Base-by-base conservation (phyloP, 164 flowering plant species). In the Stephania japonica region DNA sequence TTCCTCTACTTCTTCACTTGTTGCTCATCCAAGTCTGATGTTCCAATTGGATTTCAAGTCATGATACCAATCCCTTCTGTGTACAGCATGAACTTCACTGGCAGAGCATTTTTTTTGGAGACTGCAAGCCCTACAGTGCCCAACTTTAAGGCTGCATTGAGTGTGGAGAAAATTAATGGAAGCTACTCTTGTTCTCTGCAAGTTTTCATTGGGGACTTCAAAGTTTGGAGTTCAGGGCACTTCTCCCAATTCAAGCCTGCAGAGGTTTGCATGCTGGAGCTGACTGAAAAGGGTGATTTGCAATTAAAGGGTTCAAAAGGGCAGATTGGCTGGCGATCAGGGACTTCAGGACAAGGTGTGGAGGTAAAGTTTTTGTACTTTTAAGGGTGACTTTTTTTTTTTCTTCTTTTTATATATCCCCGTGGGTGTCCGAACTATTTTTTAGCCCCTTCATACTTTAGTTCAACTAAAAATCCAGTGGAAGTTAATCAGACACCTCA, bases 151-250 rank as follows among this genome's bases (percentile, higher is more conserved):
- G 87, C 75, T 38, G 94, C 90, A 76, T 75, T 92, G 82, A 86
- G 84, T 42, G 86, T 88, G 7, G 96, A 92, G 77, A 86, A 87
- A 1, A 25, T 73, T 1, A 70, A 77, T 27, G 86, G 81, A 14
- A 82, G 62, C 1, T 89, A 86, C 65, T 77, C 87, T 0, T 93
- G 98, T 61, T 87, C 93, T 0, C 50, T 93, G 21, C 81, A 83
- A 23, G 84, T 91, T 27, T 88, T 91, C 69, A 85, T 91, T n/a
- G 97, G 93, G 21, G 88, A 85, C 41, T 84, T 87, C 24, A 85
- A 78, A 77, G 95, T 91, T 2, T 93, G 98, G 98, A 85, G 76
- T 67, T 93, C 98, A 3, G 90, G 87, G 3, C 92, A 90, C 78
- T 80, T 73, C 41, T 86, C 90, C 6, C 71, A 50, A 27, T 91